Base-by-base conservation (phyloP, 108 stramenopile species). In the Ochromonas danica region DNA sequence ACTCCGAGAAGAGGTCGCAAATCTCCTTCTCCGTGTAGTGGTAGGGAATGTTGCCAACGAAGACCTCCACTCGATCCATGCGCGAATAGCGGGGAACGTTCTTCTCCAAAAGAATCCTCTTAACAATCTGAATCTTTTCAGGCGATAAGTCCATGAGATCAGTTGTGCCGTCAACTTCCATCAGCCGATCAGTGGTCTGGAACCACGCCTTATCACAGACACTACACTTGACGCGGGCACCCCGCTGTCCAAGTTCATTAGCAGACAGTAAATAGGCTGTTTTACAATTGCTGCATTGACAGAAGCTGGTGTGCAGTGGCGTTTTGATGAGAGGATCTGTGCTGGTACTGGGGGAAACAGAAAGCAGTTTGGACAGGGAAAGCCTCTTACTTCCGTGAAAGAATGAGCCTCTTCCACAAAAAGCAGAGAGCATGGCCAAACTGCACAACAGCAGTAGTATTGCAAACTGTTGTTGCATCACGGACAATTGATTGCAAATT, bases 181-280 rank as follows among this genome's bases (percentile, higher is more conserved):
- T 28, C 6, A 67, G 63, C 25, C 63, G 3, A 6, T 67, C 33
- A 28, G 6, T 6, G 6, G 63, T 35, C 25, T 67, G 63, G 31
- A 67, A 67, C 63, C 63, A 67, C 3, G 6, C 63, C 25, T 67
- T 67, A 36, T 67, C 63, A 36, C 63, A 67, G 33, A 67, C 31
- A 67, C 33, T 35, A 25, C 63, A 67, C 25, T 36, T 67, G 6
- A 67, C 63, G 25, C 27, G 63, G 3, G 27, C 25, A 14, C 63
- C 63, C 25, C 25, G 3, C 6, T 67, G 3, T 6, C 63, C 10
- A 67, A 31, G 6, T 35, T 3, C 63, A 36, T 22, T 10, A 33
- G 6, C 30, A 35, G 63, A 67, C 3, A 67, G 10, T 67, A 35
- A 6, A 33, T 31, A 67, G 6, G 63, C 63, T 3, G 63, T 33